Evolutionary conservation across 306 rosid genomes (phyloP).

Genomic region (Prunus davidiana): DNA sequence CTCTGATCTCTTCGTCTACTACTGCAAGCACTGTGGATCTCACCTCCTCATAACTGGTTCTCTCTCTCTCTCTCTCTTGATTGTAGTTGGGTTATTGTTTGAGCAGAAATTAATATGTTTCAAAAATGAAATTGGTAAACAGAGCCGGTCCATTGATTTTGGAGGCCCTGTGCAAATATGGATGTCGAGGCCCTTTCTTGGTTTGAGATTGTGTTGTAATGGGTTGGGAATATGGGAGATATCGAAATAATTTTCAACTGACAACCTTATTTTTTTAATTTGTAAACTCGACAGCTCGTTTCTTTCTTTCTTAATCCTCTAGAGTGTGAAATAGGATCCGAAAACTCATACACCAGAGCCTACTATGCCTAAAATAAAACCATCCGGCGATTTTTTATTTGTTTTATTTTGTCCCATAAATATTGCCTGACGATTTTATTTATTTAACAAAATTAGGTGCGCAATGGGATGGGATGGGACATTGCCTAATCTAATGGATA

Average conservation of each 20-base stretch:
- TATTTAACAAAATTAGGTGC: too few species aligned
- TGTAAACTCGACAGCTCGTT: constrained; percentile 1
- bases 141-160: too few species aligned
- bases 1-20: constrained; percentile 91
- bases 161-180: too few species aligned
- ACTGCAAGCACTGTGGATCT: constrained; percentile 95
- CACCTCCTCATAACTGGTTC: constrained; percentile 89
- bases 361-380: too few species aligned
- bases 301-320: neutral
- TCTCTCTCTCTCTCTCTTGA: constrained; percentile 1
- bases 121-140: neutral
- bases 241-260: neutral
- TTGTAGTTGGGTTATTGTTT: neutral
- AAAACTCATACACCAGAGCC: too few species aligned
- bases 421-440: too few species aligned
- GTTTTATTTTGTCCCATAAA: too few species aligned
- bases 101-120: neutral
- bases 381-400: too few species aligned
- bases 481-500: too few species aligned
- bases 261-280: neutral
- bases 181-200: too few species aligned
- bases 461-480: too few species aligned
- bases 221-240: neutral
- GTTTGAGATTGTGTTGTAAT: neutral
- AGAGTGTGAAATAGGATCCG: neutral